phyloP scores from a whole-genome alignment of 2,329 filamentous ascomycete genomes.

The Tricladium varicosporioides region DNA sequence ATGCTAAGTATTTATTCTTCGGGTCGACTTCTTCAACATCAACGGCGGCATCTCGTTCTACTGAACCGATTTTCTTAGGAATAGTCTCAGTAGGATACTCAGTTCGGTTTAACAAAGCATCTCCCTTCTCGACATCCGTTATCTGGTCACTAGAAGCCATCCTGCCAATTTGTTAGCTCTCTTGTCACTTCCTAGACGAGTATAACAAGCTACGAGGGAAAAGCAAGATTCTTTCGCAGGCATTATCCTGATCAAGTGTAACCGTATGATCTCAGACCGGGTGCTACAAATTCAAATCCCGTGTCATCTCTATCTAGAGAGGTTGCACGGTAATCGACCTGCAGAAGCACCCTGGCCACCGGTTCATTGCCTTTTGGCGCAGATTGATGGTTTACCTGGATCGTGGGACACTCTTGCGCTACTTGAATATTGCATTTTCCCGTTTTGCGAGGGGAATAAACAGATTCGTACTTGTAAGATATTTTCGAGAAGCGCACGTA shows the following conservation, averaged over 20 bases:
- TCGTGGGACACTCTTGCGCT: slow-evolving; percentile 16
- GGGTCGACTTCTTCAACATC: slow-evolving; percentile 11
- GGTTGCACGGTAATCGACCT: slow-evolving; percentile 10
- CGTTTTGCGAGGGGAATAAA: neutral
- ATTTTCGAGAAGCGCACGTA: neutral
- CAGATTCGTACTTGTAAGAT: slow-evolving; percentile 15
- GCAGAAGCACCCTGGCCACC: slow-evolving; percentile 20
- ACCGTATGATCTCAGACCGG: slow-evolving; percentile 84
- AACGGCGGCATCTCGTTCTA: slow-evolving; percentile 14
- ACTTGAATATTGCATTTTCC: slow-evolving; percentile 24
- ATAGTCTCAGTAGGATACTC: no score
- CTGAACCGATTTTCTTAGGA: neutral
- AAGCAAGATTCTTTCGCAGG: slow-evolving; percentile 98
- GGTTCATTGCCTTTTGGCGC: slow-evolving; percentile 24
- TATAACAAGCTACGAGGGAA: slow-evolving; percentile 31
- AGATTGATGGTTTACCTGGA: slow-evolving; percentile 26
- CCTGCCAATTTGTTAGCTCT: slow-evolving; percentile 6
- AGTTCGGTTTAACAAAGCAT: neutral
- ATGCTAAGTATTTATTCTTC: slow-evolving; percentile 17
- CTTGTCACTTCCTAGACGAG: neutral
- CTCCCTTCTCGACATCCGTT: slow-evolving; percentile 24
- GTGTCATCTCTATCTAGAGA: slow-evolving; percentile 8
- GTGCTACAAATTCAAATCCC: slow-evolving; percentile 9
- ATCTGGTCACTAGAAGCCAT: slow-evolving; percentile 19
- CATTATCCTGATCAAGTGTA: slow-evolving; percentile 98